Evolutionary conservation across 352 stramenopile genomes (phyloP).

Genomic region (Halophytophthora polymorphica): DNA sequence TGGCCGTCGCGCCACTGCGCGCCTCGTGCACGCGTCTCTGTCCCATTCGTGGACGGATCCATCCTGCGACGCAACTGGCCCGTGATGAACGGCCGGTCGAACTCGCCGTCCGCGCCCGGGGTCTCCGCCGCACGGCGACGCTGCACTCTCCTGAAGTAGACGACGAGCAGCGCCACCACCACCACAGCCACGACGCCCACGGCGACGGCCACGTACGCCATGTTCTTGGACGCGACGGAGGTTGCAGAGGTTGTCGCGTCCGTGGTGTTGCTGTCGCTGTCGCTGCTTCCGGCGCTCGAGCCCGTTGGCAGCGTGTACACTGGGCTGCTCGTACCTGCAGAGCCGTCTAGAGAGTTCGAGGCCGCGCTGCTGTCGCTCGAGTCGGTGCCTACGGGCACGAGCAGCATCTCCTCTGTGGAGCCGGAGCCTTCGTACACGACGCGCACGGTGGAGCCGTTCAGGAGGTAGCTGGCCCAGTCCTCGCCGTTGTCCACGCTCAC

Average conservation of each 20-base stretch:
- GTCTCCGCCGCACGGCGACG: conserved; percentile 18
- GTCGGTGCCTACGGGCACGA: conserved; percentile 22
- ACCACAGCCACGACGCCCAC: conserved; percentile 27
- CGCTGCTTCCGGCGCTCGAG: conserved; percentile 19
- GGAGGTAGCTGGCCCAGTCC: conserved; percentile 35
- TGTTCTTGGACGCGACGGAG: conserved; percentile 15
- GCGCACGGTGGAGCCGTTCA: conserved; percentile 37
- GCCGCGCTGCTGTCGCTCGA: conserved; percentile 7
- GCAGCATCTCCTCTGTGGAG: conserved; percentile 29
- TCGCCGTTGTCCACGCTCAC: conserved; percentile 28
- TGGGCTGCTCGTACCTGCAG: conserved; percentile 8
- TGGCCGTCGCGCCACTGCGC: conserved; percentile 29
- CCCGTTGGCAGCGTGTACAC: conserved; percentile 20
- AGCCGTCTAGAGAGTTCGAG: conserved; percentile 16
- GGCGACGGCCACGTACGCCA: conserved; percentile 21
- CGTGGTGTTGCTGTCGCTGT: conserved; percentile 5
- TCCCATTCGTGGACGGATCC: conserved; percentile 22
- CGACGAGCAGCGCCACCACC: conserved; percentile 15
- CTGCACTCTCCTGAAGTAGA: conserved; percentile 26
- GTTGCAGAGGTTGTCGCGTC: conserved; percentile 13
- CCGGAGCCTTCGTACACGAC: conserved; percentile 39
- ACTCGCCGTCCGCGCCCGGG: conserved; percentile 13
- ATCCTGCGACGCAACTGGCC: conserved; percentile 18
- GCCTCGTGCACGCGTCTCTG: conserved; percentile 27
- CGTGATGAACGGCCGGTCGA: conserved; percentile 30